These are phyloP conservation scores for Neophaeococcomyces aloes DNA, from an alignment of 2,329 filamentous ascomycete species.

Conservation along the genomic window DNA sequence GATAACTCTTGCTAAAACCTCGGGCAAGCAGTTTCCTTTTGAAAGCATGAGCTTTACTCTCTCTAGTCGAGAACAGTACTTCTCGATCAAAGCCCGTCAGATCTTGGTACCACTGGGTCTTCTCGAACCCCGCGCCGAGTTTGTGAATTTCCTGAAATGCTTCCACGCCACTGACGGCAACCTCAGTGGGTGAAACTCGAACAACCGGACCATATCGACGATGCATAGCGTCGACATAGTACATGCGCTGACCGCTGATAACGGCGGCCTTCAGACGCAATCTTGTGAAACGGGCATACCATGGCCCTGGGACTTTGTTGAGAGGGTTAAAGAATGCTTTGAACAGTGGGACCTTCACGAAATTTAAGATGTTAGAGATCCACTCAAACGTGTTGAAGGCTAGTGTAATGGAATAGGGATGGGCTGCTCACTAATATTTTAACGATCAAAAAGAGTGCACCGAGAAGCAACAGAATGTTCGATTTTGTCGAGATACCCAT, in stretches of 20 bases:
- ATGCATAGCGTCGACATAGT: constrained; percentile 13
- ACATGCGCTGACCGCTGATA: constrained; percentile 5
- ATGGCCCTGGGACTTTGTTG: constrained; percentile 9
- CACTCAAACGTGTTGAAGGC: too few relatives aligned
- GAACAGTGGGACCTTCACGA: too few relatives aligned
- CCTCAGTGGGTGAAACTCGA: constrained; percentile 22
- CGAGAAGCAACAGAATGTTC: too few relatives aligned
- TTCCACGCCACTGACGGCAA: constrained; percentile 32
- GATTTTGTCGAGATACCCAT: too few relatives aligned
- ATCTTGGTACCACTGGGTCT: constrained; percentile 26
- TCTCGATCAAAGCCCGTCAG: constrained; percentile 17
- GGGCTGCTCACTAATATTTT: too few relatives aligned
- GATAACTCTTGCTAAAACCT: constrained; percentile 20
- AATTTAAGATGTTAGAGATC: too few relatives aligned
- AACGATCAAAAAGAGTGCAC: too few relatives aligned
- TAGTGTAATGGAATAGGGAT: too few relatives aligned
- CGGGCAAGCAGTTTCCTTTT: constrained; percentile 35
- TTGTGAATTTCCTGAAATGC: constrained; percentile 28
- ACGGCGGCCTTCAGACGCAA: constrained; percentile 10
- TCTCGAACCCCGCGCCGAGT: constrained; percentile 26
- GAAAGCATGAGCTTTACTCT: constrained; percentile 31
- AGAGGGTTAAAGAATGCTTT: background rate
- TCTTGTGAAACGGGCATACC: constrained; percentile 9
- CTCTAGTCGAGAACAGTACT: constrained; percentile 33
- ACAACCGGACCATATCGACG: constrained; percentile 24